phyloP scores from a whole-genome alignment of 768 basidiomycete genomes.

The Auriscalpium vulgare region DNA sequence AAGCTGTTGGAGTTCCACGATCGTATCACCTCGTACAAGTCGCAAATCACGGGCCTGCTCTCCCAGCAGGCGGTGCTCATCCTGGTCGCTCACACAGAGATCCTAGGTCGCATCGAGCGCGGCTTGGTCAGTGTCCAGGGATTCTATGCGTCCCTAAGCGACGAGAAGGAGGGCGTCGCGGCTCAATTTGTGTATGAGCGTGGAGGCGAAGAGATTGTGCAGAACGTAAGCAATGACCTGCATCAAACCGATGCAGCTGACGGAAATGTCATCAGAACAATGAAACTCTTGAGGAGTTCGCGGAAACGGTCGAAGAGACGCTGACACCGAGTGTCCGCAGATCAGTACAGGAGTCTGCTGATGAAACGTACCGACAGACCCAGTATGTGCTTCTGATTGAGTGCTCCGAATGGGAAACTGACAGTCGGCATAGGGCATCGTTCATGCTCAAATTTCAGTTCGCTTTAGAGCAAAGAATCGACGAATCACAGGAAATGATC shows the following conservation, averaged over 20 bases:
- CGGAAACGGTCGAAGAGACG: slow-evolving; percentile 2
- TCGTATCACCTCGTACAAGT: background rate
- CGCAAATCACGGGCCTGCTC: slow-evolving; percentile 1
- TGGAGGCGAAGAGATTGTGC: slow-evolving; percentile 7
- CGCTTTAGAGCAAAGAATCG: slow-evolving; percentile 5
- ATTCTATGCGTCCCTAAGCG: background rate
- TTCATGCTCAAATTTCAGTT: slow-evolving; percentile 10
- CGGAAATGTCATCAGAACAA: background rate
- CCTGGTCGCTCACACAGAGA: background rate
- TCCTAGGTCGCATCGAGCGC: slow-evolving; percentile 2
- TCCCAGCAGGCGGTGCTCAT: slow-evolving; percentile 6
- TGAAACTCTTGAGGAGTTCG: slow-evolving; percentile 2
- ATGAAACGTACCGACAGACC: slow-evolving; percentile 4
- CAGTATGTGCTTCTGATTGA: slow-evolving; percentile 2
- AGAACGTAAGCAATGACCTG: background rate
- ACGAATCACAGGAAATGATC: slow-evolving; percentile 8
- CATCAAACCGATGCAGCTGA: background rate
- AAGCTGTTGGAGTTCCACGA: background rate
- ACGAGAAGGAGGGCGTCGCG: background rate
- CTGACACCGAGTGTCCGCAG: slow-evolving; percentile 1
- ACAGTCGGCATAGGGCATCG: background rate
- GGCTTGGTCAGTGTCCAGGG: background rate
- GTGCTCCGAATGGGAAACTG: background rate
- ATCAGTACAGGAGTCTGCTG: background rate
- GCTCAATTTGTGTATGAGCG: background rate